A percentile compares a stretch with the other conserved stretches of the same genome.
phyloP scores from a whole-genome alignment of 306 rosid species.

The Hippophae gyantsensis region DNA sequence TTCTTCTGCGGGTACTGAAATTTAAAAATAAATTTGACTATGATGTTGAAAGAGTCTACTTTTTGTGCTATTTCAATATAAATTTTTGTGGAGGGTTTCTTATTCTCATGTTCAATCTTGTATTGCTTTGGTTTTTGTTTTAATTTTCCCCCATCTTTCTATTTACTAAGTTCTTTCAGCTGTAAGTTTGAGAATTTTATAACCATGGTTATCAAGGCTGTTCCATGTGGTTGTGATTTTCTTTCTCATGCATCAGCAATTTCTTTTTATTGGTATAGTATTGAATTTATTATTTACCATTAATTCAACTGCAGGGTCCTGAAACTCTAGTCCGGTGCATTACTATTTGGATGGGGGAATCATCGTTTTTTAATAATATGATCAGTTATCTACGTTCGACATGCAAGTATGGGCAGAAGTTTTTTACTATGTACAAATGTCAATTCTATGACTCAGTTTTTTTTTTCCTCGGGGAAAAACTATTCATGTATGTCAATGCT shows the following conservation, averaged over 20 bases:
- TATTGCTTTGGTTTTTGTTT: too few species aligned
- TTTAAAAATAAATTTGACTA: too few species aligned
- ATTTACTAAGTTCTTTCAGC: too few species aligned
- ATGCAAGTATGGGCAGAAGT: slow-evolving; percentile 51
- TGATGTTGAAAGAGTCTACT: too few species aligned
- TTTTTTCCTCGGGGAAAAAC: not conserved
- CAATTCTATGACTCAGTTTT: not conserved
- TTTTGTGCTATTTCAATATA: too few species aligned
- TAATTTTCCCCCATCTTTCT: too few species aligned
- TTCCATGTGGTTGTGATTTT: not conserved
- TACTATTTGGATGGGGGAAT: slow-evolving; percentile 42
- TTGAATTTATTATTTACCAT: not conserved
- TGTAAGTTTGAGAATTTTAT: too few species aligned
- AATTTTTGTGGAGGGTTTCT: too few species aligned
- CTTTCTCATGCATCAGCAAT: not conserved
- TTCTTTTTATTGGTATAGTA: not conserved
- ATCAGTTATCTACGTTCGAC: slow-evolving; percentile 57
- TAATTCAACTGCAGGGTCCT: slow-evolving; percentile 10
- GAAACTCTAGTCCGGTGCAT: slow-evolving; percentile 1
- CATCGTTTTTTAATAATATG: slow-evolving; percentile 44
- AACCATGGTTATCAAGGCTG: too few species aligned
- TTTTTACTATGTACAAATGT: not conserved
- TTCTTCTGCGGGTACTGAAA: too few species aligned
- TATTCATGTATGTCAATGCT: too few species aligned
- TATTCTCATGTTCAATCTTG: too few species aligned